Evolutionary conservation across 2,329 filamentous ascomycete genomes (phyloP), one percentile per base, ranked within the genome.

Genomic region (Scleromitrula shiraiana): DNA sequence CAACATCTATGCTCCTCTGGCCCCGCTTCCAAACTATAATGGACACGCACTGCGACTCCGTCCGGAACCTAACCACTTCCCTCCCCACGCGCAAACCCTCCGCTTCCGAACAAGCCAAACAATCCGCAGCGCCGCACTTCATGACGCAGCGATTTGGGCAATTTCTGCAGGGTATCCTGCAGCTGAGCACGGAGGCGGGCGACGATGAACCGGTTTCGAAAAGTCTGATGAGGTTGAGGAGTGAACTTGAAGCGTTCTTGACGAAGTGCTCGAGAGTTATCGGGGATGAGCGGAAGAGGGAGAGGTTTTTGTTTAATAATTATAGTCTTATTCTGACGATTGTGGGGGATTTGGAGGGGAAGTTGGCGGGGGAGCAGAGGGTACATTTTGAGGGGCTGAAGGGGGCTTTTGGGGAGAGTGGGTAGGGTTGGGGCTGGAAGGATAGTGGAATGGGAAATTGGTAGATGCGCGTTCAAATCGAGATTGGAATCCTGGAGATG

Each of bases 111-210:
- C 70, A 75, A 49, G 71, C 75, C 15, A 79, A 75, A 57, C 75
- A 83, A 46, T 88, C 83, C 1, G 84, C 85, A 0, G 93, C 93
- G 2, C 93, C 93, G 0, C 93, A 97, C 59, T 82, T 91, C 43
- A 75, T 94, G 15, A 96, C 93, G 0, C 93, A 98, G 65, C 81
- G 89, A n/a, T 97, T 97, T 62, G 93, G 88, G 0, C 91, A 96
- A 67, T 81, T 98, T 41, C 68, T 95, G 41, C 86, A 95, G 54
- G 88, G 88, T 2, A 84, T 97, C 24, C 69, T 97, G 24, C 73
- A 80, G 0, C 75, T 98, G 36, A 94, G 88, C 61, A 80, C 81
- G n/a, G 90, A 96, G 57, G 88, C 88, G 0, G 89, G 89, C 2
- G 93, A 97, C 57, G 90, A 96, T 57, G 93, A 98, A 65, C 93